Conservation (phyloP, 345 rosid genomes). For the Salix dunnii region DNA sequence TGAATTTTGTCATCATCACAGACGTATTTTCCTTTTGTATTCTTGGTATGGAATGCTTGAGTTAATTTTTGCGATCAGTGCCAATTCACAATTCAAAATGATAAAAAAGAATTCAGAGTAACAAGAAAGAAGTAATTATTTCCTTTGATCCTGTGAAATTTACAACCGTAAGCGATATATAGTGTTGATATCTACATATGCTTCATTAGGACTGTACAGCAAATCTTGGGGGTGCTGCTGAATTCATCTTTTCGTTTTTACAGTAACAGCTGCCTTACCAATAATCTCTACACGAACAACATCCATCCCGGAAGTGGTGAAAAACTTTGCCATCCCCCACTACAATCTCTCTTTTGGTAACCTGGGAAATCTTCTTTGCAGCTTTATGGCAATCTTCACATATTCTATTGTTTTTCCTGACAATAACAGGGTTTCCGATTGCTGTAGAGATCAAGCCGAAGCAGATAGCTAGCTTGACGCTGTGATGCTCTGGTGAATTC, state of each 20-base stretch:
- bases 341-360: slow-evolving; percentile 50
- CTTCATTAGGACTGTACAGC: neutral
- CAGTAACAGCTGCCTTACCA: slow-evolving; percentile 31
- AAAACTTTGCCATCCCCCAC: slow-evolving; percentile 51
- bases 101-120: too few relatives aligned
- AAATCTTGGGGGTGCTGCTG: neutral
- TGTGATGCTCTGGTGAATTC: slow-evolving; percentile 45
- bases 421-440: slow-evolving; percentile 42
- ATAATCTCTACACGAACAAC: slow-evolving; percentile 49
- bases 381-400: slow-evolving; percentile 60
- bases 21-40: too few relatives aligned
- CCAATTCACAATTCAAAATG: too few relatives aligned
- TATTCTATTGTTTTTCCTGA: slow-evolving; percentile 62
- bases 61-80: too few relatives aligned
- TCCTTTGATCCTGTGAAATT: too few relatives aligned
- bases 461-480: slow-evolving; percentile 55
- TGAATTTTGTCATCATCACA: too few relatives aligned
- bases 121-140: too few relatives aligned
- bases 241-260: neutral
- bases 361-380: slow-evolving; percentile 47
- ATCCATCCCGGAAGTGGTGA: slow-evolving; percentile 62
- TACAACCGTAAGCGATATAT: too few relatives aligned
- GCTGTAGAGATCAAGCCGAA: slow-evolving; percentile 56
- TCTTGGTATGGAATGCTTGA: too few relatives aligned
- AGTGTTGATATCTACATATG: too few relatives aligned